Percentiles rank a stretch among this genome's conserved stretches.
phyloP scores from a whole-genome alignment of 805 yeast genomes.

The Wickerhamiella australiensis region DNA sequence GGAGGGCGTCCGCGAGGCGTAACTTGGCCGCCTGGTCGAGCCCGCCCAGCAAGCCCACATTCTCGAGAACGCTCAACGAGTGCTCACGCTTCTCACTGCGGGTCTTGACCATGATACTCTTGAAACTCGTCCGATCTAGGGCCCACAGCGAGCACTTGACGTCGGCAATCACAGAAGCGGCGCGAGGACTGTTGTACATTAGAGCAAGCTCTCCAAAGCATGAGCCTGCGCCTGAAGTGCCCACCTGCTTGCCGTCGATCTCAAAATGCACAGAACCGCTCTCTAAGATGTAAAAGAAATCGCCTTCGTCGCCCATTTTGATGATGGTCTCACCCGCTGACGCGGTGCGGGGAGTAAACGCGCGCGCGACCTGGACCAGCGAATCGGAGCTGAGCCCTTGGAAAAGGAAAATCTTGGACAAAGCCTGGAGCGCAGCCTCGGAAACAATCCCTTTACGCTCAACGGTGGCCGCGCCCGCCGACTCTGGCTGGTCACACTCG shows the following conservation, averaged over 20 bases:
- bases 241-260: slow-evolving; percentile 59
- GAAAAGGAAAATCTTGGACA: slow-evolving; percentile 74
- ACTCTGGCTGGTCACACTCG: slow-evolving; percentile 8
- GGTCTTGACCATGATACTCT: slow-evolving; percentile 80
- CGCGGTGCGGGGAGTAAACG: slow-evolving; percentile 64
- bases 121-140: slow-evolving; percentile 82
- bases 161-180: slow-evolving; percentile 76
- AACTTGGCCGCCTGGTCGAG: slow-evolving; percentile 73
- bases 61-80: slow-evolving; percentile 80
- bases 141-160: slow-evolving; percentile 78
- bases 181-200: slow-evolving; percentile 96
- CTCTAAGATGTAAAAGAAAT: slow-evolving; percentile 79
- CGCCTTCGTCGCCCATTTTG: slow-evolving; percentile 90
- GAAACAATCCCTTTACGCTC: neutral
- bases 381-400: slow-evolving; percentile 70
- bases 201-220: slow-evolving; percentile 94
- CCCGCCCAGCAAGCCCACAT: slow-evolving; percentile 65
- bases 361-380: slow-evolving; percentile 62
- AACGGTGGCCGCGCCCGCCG: neutral
- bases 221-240: slow-evolving; percentile 70
- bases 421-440: slow-evolving; percentile 38
- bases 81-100: slow-evolving; percentile 80
- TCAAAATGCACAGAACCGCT: slow-evolving; percentile 70
- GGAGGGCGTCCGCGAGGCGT: slow-evolving; percentile 88
- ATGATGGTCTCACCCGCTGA: slow-evolving; percentile 54